Percentiles rank a stretch among this genome's conserved stretches.
Evolutionary conservation across 352 stramenopile genomes (phyloP).

Genomic region (Nothophytophthora sp.): DNA sequence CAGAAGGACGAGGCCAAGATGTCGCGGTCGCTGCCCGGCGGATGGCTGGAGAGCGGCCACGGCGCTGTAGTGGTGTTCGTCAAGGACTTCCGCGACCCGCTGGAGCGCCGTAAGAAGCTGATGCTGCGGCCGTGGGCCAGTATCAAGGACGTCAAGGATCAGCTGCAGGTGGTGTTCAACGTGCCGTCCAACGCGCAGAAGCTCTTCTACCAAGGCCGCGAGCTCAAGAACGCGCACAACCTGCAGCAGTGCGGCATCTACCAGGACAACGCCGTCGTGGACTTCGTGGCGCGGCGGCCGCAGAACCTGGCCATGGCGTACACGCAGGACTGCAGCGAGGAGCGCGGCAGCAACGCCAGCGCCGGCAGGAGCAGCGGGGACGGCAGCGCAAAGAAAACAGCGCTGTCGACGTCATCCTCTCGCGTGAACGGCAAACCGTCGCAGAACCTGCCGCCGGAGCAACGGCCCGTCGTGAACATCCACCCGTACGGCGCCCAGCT

Average conservation of each 20-base stretch:
- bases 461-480: slow-evolving; percentile 71
- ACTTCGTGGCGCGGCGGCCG: slow-evolving; percentile 70
- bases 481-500: slow-evolving; percentile 79
- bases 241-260: slow-evolving; percentile 85
- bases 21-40: slow-evolving; percentile 71
- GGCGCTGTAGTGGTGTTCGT: slow-evolving; percentile 69
- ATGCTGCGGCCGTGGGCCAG: slow-evolving; percentile 74
- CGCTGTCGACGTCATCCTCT: too few species aligned
- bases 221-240: slow-evolving; percentile 86
- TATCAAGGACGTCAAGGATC: slow-evolving; percentile 88
- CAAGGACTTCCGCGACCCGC: slow-evolving; percentile 80
- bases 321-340: slow-evolving; percentile 15
- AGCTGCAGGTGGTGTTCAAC: slow-evolving; percentile 84
- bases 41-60: slow-evolving; percentile 79
- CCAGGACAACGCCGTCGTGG: slow-evolving; percentile 75
- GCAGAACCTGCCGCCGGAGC: slow-evolving; percentile 46
- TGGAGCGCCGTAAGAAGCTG: slow-evolving; percentile 85
- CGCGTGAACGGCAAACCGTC: slow-evolving; percentile 18
- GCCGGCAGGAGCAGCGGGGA: slow-evolving; percentile 11
- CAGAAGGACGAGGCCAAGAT: slow-evolving; percentile 50
- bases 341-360: slow-evolving; percentile 10
- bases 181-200: slow-evolving; percentile 79
- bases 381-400: slow-evolving; percentile 10
- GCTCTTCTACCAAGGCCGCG: slow-evolving; percentile 79
- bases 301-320: slow-evolving; percentile 60